phyloP scores from a whole-genome alignment of 495 filamentous ascomycete genomes.

The Neurospora africana region DNA sequence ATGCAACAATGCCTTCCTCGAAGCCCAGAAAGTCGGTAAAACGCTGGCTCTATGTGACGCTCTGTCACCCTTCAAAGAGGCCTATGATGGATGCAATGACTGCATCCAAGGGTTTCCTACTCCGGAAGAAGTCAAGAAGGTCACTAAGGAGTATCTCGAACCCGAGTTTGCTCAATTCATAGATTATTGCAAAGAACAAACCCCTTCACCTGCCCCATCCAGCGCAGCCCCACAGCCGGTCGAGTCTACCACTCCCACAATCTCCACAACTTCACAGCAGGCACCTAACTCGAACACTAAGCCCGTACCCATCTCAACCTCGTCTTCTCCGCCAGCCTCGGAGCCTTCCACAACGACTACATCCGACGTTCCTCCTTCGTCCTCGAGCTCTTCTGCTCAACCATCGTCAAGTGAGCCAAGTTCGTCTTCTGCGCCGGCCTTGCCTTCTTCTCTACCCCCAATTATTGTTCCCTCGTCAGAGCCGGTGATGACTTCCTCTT shows the following conservation, averaged over 20 bases:
- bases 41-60: conserved; percentile 29
- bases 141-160: conserved; percentile 12
- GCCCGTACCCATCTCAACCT: conserved; percentile 12
- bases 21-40: conserved; percentile 40
- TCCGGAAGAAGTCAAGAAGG: no score
- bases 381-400: not conserved
- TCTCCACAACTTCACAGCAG: conserved; percentile 15
- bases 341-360: conserved; percentile 13
- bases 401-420: not conserved
- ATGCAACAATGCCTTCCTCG: conserved; percentile 41
- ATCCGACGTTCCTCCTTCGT: not conserved
- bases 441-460: not conserved
- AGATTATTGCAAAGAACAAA: conserved; percentile 19
- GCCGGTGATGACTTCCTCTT: not conserved
- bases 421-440: not conserved
- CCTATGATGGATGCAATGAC: not conserved
- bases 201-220: not conserved
- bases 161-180: conserved; percentile 19
- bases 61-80: not conserved
- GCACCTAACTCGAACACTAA: conserved; percentile 16
- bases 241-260: conserved; percentile 9
- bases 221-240: conserved; percentile 7
- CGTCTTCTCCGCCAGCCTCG: conserved; percentile 8
- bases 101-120: no score
- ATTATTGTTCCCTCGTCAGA: not conserved